Conservation (phyloP, 2,329 filamentous ascomycete genomes). For the Leptodontidium sp. region DNA sequence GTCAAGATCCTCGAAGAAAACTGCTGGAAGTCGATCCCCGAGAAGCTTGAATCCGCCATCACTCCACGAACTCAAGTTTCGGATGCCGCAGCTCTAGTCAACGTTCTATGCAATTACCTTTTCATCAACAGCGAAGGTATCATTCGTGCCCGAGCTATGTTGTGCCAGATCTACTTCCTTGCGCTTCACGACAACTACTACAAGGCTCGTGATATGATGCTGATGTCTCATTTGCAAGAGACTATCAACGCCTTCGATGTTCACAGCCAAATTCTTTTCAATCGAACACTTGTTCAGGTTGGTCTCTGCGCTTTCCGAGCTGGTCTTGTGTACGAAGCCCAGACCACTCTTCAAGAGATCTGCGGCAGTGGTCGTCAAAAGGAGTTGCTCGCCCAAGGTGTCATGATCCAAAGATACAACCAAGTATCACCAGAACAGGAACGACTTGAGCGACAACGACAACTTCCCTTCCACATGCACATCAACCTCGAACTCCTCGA, state of each 20-base stretch:
- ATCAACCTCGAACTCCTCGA: constrained; percentile 99
- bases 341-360: constrained; percentile 97
- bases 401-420: constrained; percentile 97
- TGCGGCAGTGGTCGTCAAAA: constrained; percentile 98
- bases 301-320: constrained; percentile 98
- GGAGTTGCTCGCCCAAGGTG: constrained; percentile 95
- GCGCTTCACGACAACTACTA: constrained; percentile 98
- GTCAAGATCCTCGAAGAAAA: constrained; percentile 94
- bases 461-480: constrained; percentile 99
- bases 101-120: constrained; percentile 91
- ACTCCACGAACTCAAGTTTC: constrained; percentile 74
- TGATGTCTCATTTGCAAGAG: constrained; percentile 99
- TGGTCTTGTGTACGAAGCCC: constrained; percentile 95
- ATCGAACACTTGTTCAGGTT: constrained; percentile 96
- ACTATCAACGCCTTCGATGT: constrained; percentile 97
- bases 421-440: constrained; percentile 98
- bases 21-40: constrained; percentile 83
- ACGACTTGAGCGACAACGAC: constrained; percentile 93
- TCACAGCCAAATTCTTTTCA: constrained; percentile 97
- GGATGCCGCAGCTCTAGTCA: constrained; percentile 80
- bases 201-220: constrained; percentile 97
- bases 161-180: constrained; percentile 98
- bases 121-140: constrained; percentile 96
- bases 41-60: constrained; percentile 76
- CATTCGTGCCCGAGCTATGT: constrained; percentile 93